Evolutionary conservation across 176 grass and related monocot genomes (phyloP), one percentile per base, ranked within the genome.

Genomic region (Puccinellia tenuiflora): DNA sequence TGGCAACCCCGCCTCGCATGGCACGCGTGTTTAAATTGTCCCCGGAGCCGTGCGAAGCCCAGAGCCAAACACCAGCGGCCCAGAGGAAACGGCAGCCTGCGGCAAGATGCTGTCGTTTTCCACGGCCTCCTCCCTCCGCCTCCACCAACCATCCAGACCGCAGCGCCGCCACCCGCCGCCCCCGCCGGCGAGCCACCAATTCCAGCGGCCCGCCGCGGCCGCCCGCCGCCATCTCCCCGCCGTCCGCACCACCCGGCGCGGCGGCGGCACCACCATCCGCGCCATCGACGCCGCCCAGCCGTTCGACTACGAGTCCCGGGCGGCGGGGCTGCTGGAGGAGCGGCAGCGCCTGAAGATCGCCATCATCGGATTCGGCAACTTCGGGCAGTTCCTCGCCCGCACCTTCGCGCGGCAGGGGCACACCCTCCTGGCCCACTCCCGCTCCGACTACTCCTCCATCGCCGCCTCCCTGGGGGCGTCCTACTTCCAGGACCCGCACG

Each of bases 311-410:
- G 90, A 97, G 85, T 91, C 90, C 56, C 77, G 81, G n/a, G 86
- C 24, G 8, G 85, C 84, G 53, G 82, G 84, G 33, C 80, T 88
- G 12, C 78, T 86, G 50, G 86, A 91, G 59, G 87, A 87, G 59
- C 83, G 76, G 6, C 77, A 82, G 42, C 86, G 82, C n/a, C 94
- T 97, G n/a, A 97, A 97, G 78, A 97, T 97, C 85, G 94, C 94
- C 68, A 87, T 97, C 79, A 80, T 97, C 9, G 94, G 94, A 20
- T 97, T 94, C 80, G 94, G 94, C 33, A 97, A 97, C 24, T 97
- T 94, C 77, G 94, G 92, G 0, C 94, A 94, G 76, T 97, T 94
- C 76, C 85, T 97, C 6, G 83, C 85, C 9, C 92, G 86, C 52
- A 81, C 83, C 22, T 90, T 97, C 76, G 85, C 80, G 63, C 79